Base-by-base conservation (phyloP, 2,329 filamentous ascomycete species). In the Aspergillus brunneoviolaceus region DNA sequence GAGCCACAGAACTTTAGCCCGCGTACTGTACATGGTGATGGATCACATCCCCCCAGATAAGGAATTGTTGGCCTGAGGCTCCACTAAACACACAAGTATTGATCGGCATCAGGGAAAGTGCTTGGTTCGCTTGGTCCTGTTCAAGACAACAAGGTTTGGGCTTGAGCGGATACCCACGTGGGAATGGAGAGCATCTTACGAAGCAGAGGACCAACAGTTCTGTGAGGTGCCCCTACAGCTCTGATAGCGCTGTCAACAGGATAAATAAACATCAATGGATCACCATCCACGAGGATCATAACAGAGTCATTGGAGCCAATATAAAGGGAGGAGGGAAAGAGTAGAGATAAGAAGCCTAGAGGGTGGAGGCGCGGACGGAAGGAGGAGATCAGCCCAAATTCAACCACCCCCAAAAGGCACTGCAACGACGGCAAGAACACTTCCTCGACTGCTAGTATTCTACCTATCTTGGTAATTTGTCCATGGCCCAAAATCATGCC, bases 51-150 rank as follows among this genome's bases (percentile, higher is more conserved):
- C 35, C 39, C 39, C 5, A 45, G 39, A 45, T 45, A 45, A 45
- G 39, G 16, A 6, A 19, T 16, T 16, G 5, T 9, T 9, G 39
- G 39, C 39, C 39, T 58, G 48, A 57, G 48, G 55, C 49, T 57
- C 49, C 16, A 31, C 12, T 14, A 9, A 45, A 16, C 29, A 49
- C 27, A 11, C 29, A 45, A 29, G 39, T 29, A 47, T 29, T 55
- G 63, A 65, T 66, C 65, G 57, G 60, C 65, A 58, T 59, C 53
- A 48, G 58, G 42, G 49, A 65, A 45, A 67, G 61, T 62, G 63
- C 65, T 63, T 68, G 55, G 51, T 61, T 58, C 59, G 63, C 58
- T 57, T 53, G 50, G 48, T 52, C 45, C 27, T 16, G 48, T 33
- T 57, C 50, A 12, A 35, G 47, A 42, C 50, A 48, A 33, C 52